Evolutionary conservation across 1,139 yeast genomes (phyloP).

Genomic region (Pichia sp.): DNA sequence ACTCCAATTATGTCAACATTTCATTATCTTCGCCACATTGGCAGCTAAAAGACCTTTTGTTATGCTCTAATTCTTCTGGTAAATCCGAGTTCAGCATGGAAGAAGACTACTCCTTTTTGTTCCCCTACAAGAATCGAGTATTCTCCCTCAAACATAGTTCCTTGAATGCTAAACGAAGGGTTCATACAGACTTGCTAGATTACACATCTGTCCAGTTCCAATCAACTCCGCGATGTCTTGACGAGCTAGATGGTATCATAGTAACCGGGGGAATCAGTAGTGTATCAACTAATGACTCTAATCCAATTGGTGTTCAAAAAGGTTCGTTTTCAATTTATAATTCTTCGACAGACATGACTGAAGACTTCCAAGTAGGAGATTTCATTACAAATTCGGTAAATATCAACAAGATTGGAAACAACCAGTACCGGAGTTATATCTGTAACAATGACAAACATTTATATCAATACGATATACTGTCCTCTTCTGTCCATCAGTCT

Average conservation of each 20-base stretch:
- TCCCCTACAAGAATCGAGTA: conserved; percentile 40
- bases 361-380: conserved; percentile 60
- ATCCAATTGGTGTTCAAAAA: conserved; percentile 5
- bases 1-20: conserved; percentile 8
- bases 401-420: conserved; percentile 31
- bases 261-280: conserved; percentile 61
- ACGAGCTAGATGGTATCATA: conserved; percentile 47
- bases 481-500: conserved; percentile 32
- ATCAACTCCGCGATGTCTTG: conserved; percentile 64
- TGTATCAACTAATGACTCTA: neutral
- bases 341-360: conserved; percentile 35
- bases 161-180: neutral
- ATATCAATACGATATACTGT: conserved; percentile 52
- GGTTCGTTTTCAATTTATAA: conserved; percentile 10
- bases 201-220: conserved; percentile 30
- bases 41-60: conserved; percentile 77
- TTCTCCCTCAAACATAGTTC: conserved; percentile 25
- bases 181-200: neutral
- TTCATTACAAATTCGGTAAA: conserved; percentile 81
- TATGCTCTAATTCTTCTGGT: conserved; percentile 27
- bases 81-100: neutral
- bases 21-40: conserved; percentile 42
- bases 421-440: conserved; percentile 46
- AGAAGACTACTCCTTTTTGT: conserved; percentile 25
- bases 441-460: conserved; percentile 78